Conservation (phyloP, 2,329 filamentous ascomycete species). For the Drechslera avenae region DNA sequence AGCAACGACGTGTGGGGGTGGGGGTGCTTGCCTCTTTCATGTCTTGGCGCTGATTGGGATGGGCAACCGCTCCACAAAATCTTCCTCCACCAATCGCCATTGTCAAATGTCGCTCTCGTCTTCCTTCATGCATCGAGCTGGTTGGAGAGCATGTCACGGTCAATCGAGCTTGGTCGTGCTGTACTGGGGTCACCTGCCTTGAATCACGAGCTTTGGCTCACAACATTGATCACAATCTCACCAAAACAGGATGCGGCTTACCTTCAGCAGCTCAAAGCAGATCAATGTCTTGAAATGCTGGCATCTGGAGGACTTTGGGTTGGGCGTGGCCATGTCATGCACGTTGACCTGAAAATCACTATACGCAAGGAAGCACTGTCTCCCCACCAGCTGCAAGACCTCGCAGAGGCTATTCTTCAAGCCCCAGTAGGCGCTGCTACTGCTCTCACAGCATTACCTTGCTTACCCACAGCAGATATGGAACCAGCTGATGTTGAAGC, state of each 20-base stretch:
- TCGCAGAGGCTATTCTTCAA: constrained; percentile 32
- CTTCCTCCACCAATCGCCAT: constrained; percentile 3
- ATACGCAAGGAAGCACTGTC: constrained; percentile 32
- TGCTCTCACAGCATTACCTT: not conserved
- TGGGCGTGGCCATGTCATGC: constrained; percentile 39
- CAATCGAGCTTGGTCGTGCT: constrained; percentile 43
- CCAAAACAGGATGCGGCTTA: constrained; percentile 32
- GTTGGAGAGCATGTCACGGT: constrained; percentile 29
- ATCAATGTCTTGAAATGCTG: constrained; percentile 24
- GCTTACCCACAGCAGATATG: constrained; percentile 36
- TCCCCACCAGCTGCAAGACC: constrained; percentile 19
- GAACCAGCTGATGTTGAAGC: constrained; percentile 39
- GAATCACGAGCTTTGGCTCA: constrained; percentile 45
- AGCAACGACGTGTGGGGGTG: constrained; percentile 25
- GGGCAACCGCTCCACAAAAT: not conserved
- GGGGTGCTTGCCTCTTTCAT: constrained; percentile 18
- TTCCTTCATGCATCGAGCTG: constrained; percentile 1
- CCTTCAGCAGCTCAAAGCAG: constrained; percentile 23
- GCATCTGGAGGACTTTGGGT: constrained; percentile 41
- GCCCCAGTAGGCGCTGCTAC: constrained; percentile 33
- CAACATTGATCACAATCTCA: constrained; percentile 44
- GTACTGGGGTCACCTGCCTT: constrained; percentile 33
- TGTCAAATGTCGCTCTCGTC: constrained; percentile 1
- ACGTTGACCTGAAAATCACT: constrained; percentile 35
- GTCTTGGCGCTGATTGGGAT: constrained; percentile 25